A percentile compares a stretch with the other conserved stretches of the same genome.
These are phyloP conservation scores for Exophiala calicioides DNA, from an alignment of 2,329 filamentous ascomycete genomes.

Conservation along the genomic window DNA sequence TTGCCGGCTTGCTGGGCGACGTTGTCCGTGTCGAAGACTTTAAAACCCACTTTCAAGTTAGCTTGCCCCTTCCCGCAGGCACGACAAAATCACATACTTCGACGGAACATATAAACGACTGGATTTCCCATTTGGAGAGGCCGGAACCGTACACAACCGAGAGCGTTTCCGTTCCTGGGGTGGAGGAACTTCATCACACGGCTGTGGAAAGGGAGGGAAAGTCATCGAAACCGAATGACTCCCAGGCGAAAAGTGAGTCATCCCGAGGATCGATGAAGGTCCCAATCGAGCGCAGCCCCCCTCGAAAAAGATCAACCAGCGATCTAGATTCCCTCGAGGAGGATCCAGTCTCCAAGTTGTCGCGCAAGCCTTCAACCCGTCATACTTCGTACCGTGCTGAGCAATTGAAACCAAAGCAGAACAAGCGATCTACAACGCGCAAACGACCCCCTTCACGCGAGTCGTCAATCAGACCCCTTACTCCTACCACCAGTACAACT, in stretches of 20 bases:
- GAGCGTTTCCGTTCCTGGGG: no score
- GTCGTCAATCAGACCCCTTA: conserved; percentile 11
- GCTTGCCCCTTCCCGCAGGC: conserved; percentile 19
- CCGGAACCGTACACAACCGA: no score
- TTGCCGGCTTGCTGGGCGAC: conserved; percentile 45
- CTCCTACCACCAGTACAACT: conserved; percentile 1
- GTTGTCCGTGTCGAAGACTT: conserved; percentile 32
- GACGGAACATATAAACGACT: conserved; percentile 17
- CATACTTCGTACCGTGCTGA: conserved; percentile 15
- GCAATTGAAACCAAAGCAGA: conserved; percentile 19
- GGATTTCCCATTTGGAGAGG: conserved; percentile 15
- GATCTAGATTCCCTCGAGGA: conserved; percentile 25
- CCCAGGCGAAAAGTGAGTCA: conserved; percentile 18
- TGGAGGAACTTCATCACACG: conserved; percentile 5
- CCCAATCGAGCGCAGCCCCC: conserved; percentile 16
- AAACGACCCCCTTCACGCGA: conserved; percentile 18
- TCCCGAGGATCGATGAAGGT: conserved; percentile 6
- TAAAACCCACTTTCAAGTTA: conserved; percentile 28
- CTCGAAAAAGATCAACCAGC: conserved; percentile 28
- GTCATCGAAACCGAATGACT: no score
- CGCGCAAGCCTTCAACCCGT: conserved; percentile 15
- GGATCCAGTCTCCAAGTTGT: conserved; percentile 9
- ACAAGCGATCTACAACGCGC: conserved; percentile 4
- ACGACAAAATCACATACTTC: conserved; percentile 14
- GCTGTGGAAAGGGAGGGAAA: conserved; percentile 1